Evolutionary conservation across 192 early-diverging fungal species (phyloP).

Genomic region (Thoreauomyces humboldtii): DNA sequence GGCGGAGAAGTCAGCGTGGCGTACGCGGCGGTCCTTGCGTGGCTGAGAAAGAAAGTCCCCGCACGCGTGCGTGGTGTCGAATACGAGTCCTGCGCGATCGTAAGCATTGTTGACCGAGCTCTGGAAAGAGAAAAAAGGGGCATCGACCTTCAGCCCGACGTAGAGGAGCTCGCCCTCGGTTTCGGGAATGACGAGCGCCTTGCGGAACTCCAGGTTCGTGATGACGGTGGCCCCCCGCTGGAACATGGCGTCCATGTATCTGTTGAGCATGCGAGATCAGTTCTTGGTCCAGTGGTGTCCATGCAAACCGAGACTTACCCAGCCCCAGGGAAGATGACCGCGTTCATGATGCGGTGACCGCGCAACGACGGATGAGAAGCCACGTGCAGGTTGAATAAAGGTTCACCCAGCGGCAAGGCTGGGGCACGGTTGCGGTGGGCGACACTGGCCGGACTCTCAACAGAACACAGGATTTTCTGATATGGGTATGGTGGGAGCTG

Average conservation of each 20-base stretch:
- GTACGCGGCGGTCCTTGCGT: too few relatives aligned
- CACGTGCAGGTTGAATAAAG: conserved; percentile 14
- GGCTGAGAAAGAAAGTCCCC: too few relatives aligned
- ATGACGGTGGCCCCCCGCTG: conserved; percentile 6
- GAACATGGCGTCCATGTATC: conserved; percentile 29
- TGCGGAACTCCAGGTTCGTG: not conserved
- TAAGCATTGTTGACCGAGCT: not conserved
- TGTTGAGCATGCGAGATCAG: too few relatives aligned
- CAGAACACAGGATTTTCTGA: not conserved
- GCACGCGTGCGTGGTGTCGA: conserved; percentile 5
- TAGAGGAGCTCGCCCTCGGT: not conserved
- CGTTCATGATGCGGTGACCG: conserved; percentile 21
- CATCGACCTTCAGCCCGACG: not conserved
- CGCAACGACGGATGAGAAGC: conserved; percentile 24
- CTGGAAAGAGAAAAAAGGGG: not conserved
- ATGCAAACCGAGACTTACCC: too few relatives aligned
- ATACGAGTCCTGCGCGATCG: not conserved
- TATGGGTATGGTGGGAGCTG: conserved; percentile 17
- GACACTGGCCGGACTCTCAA: not conserved
- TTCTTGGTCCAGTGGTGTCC: too few relatives aligned
- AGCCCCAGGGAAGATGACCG: conserved; percentile 24
- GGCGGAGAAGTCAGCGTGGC: too few relatives aligned
- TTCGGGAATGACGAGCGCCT: conserved; percentile 15
- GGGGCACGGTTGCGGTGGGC: not conserved
- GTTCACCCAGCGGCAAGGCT: conserved; percentile 10